Base-by-base conservation (phyloP, 257 asterid genomes). In the Gentiana straminea region DNA sequence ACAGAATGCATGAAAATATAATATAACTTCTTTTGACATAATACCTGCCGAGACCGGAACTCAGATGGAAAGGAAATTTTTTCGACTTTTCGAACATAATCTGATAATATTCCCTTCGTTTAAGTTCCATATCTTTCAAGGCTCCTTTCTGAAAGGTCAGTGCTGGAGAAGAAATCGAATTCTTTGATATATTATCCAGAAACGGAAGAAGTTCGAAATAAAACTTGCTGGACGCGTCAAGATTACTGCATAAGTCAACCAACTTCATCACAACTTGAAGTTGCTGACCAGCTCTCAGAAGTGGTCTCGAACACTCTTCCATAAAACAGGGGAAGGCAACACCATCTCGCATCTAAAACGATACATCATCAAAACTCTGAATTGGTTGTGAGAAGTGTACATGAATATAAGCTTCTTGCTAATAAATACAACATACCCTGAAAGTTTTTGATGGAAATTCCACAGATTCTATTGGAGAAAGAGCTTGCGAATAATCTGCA, bases 201-300 rank as follows among this genome's bases (percentile, higher is more conserved):
- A 80, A 64, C 44, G 95, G 94, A 62, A 88, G 93, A 61, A 92
- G 72, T 61, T 80, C 85, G 66, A 73, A 81, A 24, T 61, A 77
- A 65, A 77, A 57, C 58, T 46, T 44, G 57, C 76, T 73, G 63
- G 66, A 77, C 58, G 88, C 54, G 49, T 79, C 82, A 62, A 64
- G 73, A 74, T 56, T 66, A 62, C 70, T 70, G 56, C 85, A 84
- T 60, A 83, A 67, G 73, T 92, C 95, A 36, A 88, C 83, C 82
- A 92, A 73, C 74, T 85, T 83, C 79, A 73, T 70, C 61, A 92
- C 70, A 67, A 88, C 87, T 85, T 88, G 98, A 71, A 87, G 94
- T 78, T 92, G 98, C 76, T 85, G 97, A 64, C 98, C 98, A 70
- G 95, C 86, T 83, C 97, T 82, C 59, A 90, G 80, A 53, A 92